Conservation (phyloP, 139 green algal species). For the Tetraselmis chui region DNA sequence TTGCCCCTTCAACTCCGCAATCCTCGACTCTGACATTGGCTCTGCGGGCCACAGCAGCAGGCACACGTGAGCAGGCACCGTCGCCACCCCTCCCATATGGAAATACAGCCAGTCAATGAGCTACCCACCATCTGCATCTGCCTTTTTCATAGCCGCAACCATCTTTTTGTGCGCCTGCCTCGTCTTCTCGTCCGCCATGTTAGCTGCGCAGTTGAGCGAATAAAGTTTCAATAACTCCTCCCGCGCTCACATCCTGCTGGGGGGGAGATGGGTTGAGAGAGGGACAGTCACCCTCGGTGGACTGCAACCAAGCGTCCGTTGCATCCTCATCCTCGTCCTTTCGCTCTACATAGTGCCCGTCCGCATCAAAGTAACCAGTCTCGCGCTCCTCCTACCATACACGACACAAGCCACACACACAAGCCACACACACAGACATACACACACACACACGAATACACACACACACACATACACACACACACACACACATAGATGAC, state of each 20-base stretch:
- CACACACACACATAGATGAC: too few species aligned
- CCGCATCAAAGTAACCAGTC: constrained; percentile 64
- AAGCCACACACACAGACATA: too few species aligned
- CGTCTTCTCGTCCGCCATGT: neutral
- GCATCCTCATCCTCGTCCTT: constrained; percentile 40
- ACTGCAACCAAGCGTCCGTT: constrained; percentile 54
- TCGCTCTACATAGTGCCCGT: constrained; percentile 61
- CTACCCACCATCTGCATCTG: neutral
- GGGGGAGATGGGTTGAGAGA: neutral
- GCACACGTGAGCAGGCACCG: too few species aligned
- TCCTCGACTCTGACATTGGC: constrained; percentile 28
- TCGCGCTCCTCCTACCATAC: constrained; percentile 55
- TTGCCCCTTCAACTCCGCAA: constrained; percentile 11
- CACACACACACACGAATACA: too few species aligned
- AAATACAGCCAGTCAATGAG: too few species aligned
- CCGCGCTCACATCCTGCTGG: too few species aligned
- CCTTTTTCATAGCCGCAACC: neutral
- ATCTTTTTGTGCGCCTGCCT: neutral
- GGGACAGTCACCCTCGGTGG: constrained; percentile 7
- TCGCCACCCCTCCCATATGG: too few species aligned
- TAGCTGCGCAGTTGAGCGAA: too few species aligned
- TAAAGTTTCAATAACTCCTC: too few species aligned
- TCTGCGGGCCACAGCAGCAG: too few species aligned
- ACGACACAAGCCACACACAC: too few species aligned
- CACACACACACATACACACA: too few species aligned